Evolutionary conservation across 1,284 basidiomycete genomes (phyloP).

Genomic region (Malassezia restricta): DNA sequence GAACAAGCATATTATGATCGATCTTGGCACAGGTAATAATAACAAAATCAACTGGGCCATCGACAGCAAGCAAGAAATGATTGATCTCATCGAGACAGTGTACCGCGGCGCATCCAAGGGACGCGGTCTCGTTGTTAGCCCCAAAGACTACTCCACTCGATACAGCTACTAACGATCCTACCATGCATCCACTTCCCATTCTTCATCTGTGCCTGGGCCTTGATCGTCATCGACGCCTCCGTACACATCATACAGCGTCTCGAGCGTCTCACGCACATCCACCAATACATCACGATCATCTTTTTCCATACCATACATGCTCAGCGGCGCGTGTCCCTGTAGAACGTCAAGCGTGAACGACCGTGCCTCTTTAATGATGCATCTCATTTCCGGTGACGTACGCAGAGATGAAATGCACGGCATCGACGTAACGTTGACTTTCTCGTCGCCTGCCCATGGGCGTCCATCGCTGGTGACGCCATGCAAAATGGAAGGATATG

Average conservation of each 20-base stretch:
- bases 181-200: constrained; percentile 30
- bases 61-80: constrained; percentile 52
- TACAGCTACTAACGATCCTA: constrained; percentile 28
- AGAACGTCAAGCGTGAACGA: constrained; percentile 21
- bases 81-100: constrained; percentile 96
- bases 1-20: constrained; percentile 99
- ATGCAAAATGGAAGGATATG: constrained; percentile 26
- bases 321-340: constrained; percentile 23
- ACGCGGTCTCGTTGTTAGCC: constrained; percentile 91
- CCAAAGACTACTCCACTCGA: constrained; percentile 53
- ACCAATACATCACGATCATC: constrained; percentile 29
- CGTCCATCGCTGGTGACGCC: constrained; percentile 17
- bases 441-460: background rate
- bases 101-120: constrained; percentile 96
- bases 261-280: constrained; percentile 33
- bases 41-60: constrained; percentile 66
- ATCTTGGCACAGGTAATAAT: constrained; percentile 97
- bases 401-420: constrained; percentile 25
- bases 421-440: constrained; percentile 5
- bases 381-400: constrained; percentile 22
- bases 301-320: constrained; percentile 22
- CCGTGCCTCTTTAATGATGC: constrained; percentile 18
- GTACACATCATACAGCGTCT: constrained; percentile 30
- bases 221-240: constrained; percentile 16
- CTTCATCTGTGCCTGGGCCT: constrained; percentile 20